Percentiles rank a stretch among this genome's conserved stretches.
Conservation (phyloP, 2,329 filamentous ascomycete genomes). For the Arthroderma sp. region DNA sequence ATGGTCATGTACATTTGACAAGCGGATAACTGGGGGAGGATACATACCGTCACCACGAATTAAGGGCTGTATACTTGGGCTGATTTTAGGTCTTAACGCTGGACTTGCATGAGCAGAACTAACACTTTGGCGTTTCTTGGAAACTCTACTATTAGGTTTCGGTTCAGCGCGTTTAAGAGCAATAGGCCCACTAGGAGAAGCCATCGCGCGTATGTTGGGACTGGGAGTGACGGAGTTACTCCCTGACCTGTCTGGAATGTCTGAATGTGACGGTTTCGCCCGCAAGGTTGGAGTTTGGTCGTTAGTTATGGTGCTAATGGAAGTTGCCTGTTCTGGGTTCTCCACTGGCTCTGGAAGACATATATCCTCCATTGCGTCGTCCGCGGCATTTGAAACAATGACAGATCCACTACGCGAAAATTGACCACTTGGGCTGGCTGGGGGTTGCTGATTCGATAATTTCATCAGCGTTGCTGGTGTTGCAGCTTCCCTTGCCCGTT, state of each 20-base stretch:
- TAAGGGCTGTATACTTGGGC: conserved; percentile 84
- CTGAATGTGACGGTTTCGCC: conserved; percentile 49
- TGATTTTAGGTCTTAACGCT: conserved; percentile 76
- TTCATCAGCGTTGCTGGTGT: conserved; percentile 85
- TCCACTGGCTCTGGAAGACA: conserved; percentile 60
- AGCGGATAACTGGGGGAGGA: conserved; percentile 13
- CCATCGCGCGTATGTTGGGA: conserved; percentile 40
- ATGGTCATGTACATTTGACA: conserved; percentile 4
- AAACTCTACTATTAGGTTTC: conserved; percentile 36
- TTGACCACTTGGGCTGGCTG: conserved; percentile 25
- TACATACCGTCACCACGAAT: conserved; percentile 55
- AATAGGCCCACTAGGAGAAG: conserved; percentile 35
- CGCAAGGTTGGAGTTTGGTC: conserved; percentile 45
- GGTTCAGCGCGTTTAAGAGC: conserved; percentile 35
- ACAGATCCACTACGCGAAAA: conserved; percentile 23
- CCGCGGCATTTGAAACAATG: conserved; percentile 33
- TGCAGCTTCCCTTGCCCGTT: conserved; percentile 45
- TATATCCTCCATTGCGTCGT: conserved; percentile 49
- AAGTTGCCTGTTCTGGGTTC: conserved; percentile 36
- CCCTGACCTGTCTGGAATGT: conserved; percentile 18
- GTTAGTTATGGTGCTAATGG: conserved; percentile 39
- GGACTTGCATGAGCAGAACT: conserved; percentile 70
- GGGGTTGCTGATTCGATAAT: conserved; percentile 39
- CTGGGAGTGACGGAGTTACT: conserved; percentile 35
- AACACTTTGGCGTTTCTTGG: conserved; percentile 58